Conservation (phyloP, 352 stramenopile species). For the Globisporangium barbulae region DNA sequence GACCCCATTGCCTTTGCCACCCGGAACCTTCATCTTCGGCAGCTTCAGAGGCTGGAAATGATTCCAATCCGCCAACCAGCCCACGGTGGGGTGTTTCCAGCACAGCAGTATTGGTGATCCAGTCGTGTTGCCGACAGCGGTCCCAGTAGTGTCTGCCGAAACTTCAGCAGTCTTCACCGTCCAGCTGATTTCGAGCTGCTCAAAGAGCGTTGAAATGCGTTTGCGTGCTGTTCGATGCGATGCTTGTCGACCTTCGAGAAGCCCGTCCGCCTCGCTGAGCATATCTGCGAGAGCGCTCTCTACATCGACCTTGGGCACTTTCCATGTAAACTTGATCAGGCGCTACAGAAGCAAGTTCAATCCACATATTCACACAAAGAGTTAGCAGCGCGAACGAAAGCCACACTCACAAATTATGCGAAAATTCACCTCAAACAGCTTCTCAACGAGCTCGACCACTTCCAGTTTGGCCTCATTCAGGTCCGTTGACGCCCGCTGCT, state of each 20-base stretch:
- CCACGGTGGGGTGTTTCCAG: constrained; percentile 67
- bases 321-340: constrained; percentile 75
- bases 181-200: constrained; percentile 73
- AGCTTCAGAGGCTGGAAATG: constrained; percentile 71
- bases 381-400: not conserved
- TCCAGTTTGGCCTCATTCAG: constrained; percentile 9
- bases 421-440: constrained; percentile 13
- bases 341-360: constrained; percentile 15
- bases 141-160: not conserved
- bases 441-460: constrained; percentile 17
- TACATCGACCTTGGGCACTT: constrained; percentile 50
- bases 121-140: not conserved
- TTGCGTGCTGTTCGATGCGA: constrained; percentile 48
- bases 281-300: constrained; percentile 53
- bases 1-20: constrained; percentile 41
- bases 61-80: constrained; percentile 64
- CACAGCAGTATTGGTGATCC: constrained; percentile 17
- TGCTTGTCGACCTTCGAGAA: constrained; percentile 36
- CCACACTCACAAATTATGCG: too few relatives aligned
- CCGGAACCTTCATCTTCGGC: constrained; percentile 66
- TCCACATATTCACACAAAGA: not conserved
- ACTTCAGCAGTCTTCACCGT: constrained; percentile 34
- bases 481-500: constrained; percentile 3
- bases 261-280: constrained; percentile 42
- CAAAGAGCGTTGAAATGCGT: constrained; percentile 45